A percentile compares a stretch with the other conserved stretches of the same genome.
Conservation (phyloP, 257 asterid species). For the Petunia secreta region DNA sequence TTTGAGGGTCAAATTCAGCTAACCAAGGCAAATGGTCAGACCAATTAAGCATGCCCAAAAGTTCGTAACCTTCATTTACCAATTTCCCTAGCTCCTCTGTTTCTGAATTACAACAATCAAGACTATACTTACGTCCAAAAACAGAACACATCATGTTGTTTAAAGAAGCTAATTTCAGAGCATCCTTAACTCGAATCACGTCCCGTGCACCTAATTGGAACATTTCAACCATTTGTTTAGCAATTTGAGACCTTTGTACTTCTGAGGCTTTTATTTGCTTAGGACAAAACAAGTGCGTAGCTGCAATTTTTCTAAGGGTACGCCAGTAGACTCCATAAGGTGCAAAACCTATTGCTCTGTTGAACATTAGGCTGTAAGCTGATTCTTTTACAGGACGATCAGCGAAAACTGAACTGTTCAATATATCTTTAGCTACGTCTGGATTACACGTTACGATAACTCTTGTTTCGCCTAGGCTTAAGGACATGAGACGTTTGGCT, state of each 20-base stretch:
- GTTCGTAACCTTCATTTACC: conserved; percentile 73
- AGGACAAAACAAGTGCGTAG: conserved; percentile 71
- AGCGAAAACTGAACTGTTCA: conserved; percentile 58
- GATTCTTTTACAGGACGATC: conserved; percentile 81
- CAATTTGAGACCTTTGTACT: conserved; percentile 55
- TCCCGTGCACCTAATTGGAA: not conserved
- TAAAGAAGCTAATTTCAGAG: conserved; percentile 67
- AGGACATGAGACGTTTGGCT: conserved; percentile 76
- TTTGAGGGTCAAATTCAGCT: conserved; percentile 65
- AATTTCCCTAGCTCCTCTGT: conserved; percentile 49
- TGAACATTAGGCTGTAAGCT: conserved; percentile 77
- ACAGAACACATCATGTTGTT: conserved; percentile 80
- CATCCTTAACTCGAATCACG: conserved; percentile 51
- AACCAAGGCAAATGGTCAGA: conserved; percentile 74
- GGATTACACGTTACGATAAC: conserved; percentile 68
- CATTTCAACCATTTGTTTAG: conserved; percentile 46
- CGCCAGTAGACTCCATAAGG: conserved; percentile 84
- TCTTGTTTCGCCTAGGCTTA: conserved; percentile 76
- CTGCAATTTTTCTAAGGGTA: conserved; percentile 61
- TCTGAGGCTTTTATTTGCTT: conserved; percentile 57
- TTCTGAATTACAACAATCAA: conserved; percentile 35
- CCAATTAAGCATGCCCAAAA: conserved; percentile 71
- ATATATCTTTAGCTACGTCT: conserved; percentile 58
- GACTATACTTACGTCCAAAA: conserved; percentile 56
- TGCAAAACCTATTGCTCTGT: conserved; percentile 82